Base-by-base conservation (phyloP, 495 filamentous ascomycete species). In the Aspergillus bertholletiae region DNA sequence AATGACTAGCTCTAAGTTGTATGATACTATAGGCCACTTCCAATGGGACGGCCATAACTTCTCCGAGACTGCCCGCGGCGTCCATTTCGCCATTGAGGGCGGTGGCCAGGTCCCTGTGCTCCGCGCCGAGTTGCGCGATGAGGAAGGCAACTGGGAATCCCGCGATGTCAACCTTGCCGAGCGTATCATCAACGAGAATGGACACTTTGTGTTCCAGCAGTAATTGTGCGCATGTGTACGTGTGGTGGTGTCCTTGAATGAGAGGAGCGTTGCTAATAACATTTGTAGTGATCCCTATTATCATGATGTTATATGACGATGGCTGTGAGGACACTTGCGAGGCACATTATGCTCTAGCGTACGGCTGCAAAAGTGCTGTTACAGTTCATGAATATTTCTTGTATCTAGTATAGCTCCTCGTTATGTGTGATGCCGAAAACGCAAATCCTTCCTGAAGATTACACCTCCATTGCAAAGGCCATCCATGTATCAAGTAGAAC, bases 21-120 rank as follows among this genome's bases (percentile, higher is more conserved):
- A 17, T 20, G n/a, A n/a, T n/a, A n/a, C n/a, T 8, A 20, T 50
- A 81, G 78, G 79, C 0, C 20, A 22, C 7, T 79, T 81, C 48
- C 51, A 61, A 21, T 81, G 79, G 79, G 75, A 62, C 3, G 76
- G 70, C 9, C 35, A 40, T 7, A 57, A 70, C 61, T 81, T 80
- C 62, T 41, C 65, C 15, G 39, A 61, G 4, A 70, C 58, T 24
- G 75, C 13, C 2, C 13, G 13, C n/a, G 45, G 70, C 4, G 66
- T 80, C 46, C 40, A 17, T 46, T 75, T 81, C 45, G 17, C 51
- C 0, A 18, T 71, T 5, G 78, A 81, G 58, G 76, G 76, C 6
- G 73, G 58, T 8, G 68, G 61, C 12, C 53, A 61, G 0, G 59
- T 71, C 13, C 76, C 76, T 32, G 43, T 79, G 7, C 61, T 78